Evolutionary conservation across 2,329 filamentous ascomycete species (phyloP).

Genomic region (Cladosporium sp.): DNA sequence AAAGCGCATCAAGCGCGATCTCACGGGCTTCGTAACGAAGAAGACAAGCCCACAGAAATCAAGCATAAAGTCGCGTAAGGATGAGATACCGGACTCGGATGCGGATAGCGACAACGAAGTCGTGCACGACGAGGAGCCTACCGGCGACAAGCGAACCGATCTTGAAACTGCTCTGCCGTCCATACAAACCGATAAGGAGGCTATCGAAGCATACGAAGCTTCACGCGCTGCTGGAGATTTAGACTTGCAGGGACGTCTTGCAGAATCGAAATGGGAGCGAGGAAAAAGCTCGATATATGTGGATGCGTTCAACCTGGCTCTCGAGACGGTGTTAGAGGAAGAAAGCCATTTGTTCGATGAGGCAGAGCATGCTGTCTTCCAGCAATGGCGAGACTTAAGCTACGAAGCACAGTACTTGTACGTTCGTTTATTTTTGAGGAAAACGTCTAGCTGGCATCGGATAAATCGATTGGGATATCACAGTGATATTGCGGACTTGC

Average conservation of each 20-base stretch:
- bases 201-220: conserved; percentile 74
- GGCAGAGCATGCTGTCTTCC: conserved; percentile 72
- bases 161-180: conserved; percentile 68
- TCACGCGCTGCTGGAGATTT: conserved; percentile 53
- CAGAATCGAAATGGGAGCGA: conserved; percentile 62
- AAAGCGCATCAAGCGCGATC: conserved; percentile 39
- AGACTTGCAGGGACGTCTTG: conserved; percentile 47
- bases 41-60: conserved; percentile 15
- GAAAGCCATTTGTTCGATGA: conserved; percentile 83
- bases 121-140: conserved; percentile 19
- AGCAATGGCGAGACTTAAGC: conserved; percentile 64
- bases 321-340: conserved; percentile 84
- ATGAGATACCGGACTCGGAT: conserved; percentile 29
- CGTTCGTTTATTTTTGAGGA: conserved; percentile 86
- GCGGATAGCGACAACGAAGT: conserved; percentile 29
- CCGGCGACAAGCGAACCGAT: conserved; percentile 52
- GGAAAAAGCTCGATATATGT: conserved; percentile 91
- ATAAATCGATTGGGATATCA: conserved; percentile 73
- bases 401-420: conserved; percentile 95
- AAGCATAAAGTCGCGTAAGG: conserved; percentile 17
- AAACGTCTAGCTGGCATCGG: conserved; percentile 88
- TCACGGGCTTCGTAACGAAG: conserved; percentile 17
- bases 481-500: conserved; percentile 73
- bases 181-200: conserved; percentile 62
- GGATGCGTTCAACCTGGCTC: conserved; percentile 89